Base-by-base conservation (phyloP, 2,329 filamentous ascomycete genomes). In the Aotearoamyces nothofagi region DNA sequence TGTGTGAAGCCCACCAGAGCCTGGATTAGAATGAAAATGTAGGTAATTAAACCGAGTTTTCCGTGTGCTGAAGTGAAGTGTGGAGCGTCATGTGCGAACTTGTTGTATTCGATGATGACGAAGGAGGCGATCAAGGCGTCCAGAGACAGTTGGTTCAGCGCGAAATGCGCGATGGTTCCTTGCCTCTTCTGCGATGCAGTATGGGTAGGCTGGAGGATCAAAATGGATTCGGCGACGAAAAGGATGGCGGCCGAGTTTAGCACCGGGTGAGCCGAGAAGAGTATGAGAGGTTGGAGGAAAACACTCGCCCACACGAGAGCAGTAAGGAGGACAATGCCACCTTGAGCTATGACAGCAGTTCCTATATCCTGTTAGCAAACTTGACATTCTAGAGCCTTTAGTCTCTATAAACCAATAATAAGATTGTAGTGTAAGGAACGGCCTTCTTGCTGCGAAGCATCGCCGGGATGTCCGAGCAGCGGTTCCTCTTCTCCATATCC, bases 261-360 rank as follows among this genome's bases (percentile, higher is more conserved):
- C 48, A 94, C 73, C 5, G 87, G 87, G 53, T 96, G 87, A 6
- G 77, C 72, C 11, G 82, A 84, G 65, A 96, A 93, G 43, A 93
- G 71, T 22, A 81, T 79, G 36, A 92, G 49, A 31, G 75, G 51
- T 24, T 66, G 62, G 23, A 71, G 66, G 47, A 93, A 70, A 39
- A 94, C 68, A 32, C 68, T 68, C 25, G 70, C 69, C 82, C 83
- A 93, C 39, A 92, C 63, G 32, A 87, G 69, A 19, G 70, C 69
- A 27, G 73, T 60, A 37, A 94, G 68, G 38, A 93, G 68, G 55
- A 82, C 58, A 31, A 76, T 69, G 32, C 83, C 87, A 24, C 69
- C 65, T 55, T 94, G 84, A 22, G 83, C 80, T 35, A 94, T 55
- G 35, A 77, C 64, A 32, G 72, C 87, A 10, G 84, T 92, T 38